Conservation (phyloP, 2,329 filamentous ascomycete species). For the Sporothrix curviconia region DNA sequence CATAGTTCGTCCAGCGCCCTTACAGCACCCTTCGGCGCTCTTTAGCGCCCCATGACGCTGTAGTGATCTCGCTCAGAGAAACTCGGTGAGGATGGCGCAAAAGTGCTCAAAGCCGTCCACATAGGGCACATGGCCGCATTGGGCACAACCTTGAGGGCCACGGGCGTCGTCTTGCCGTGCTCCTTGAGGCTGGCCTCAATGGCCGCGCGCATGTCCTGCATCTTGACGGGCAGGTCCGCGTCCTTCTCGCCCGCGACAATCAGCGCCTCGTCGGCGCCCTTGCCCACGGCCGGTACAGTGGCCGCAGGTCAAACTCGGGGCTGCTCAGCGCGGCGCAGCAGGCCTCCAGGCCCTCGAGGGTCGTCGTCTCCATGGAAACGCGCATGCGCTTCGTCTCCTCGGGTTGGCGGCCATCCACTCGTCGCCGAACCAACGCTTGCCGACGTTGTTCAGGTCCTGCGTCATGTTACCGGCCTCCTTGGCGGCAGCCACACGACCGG, state of each 20-base stretch:
- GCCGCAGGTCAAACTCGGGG: slow-evolving; percentile 33
- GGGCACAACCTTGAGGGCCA: slow-evolving; percentile 30
- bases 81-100: slow-evolving; percentile 21
- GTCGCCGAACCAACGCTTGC: slow-evolving; percentile 37
- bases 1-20: background rate
- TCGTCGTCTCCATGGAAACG: slow-evolving; percentile 31
- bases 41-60: no score
- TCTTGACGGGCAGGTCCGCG: slow-evolving; percentile 33
- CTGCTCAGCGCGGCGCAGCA: slow-evolving; percentile 34
- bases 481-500: slow-evolving; percentile 29
- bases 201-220: slow-evolving; percentile 32
- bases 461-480: slow-evolving; percentile 29
- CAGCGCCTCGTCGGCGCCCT: slow-evolving; percentile 30
- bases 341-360: slow-evolving; percentile 35
- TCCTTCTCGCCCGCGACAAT: slow-evolving; percentile 37
- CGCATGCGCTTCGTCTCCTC: slow-evolving; percentile 32
- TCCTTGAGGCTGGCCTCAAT: slow-evolving; percentile 29
- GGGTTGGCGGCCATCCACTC: slow-evolving; percentile 31
- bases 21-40: no score
- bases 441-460: slow-evolving; percentile 26
- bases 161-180: slow-evolving; percentile 22
- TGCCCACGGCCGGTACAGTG: slow-evolving; percentile 29
- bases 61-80: slow-evolving; percentile 14
- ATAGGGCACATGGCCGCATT: slow-evolving; percentile 35
- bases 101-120: slow-evolving; percentile 34